A percentile compares a stretch with the other conserved stretches of the same genome.
phyloP scores from a whole-genome alignment of 2,329 filamentous ascomycete species.

The Stagonosporopsis rhizophila region DNA sequence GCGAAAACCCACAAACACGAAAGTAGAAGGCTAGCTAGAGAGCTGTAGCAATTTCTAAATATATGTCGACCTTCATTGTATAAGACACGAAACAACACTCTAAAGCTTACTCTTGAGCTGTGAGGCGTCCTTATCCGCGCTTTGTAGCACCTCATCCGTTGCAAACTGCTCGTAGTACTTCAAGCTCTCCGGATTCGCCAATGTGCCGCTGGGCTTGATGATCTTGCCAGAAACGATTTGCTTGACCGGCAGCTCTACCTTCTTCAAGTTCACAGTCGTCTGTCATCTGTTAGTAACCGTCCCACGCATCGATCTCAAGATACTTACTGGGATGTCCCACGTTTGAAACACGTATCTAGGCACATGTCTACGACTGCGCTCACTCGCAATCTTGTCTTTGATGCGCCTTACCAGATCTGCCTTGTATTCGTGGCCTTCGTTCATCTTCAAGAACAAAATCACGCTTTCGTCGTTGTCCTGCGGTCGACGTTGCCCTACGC shows the following conservation, averaged over 20 bases:
- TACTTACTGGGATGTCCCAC: conserved; percentile 77
- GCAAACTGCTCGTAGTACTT: conserved; percentile 83
- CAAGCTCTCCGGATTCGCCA: conserved; percentile 77
- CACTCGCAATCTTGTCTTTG: conserved; percentile 69
- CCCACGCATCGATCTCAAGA: neutral
- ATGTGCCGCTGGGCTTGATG: conserved; percentile 77
- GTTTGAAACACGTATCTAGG: conserved; percentile 82
- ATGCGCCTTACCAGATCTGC: conserved; percentile 58
- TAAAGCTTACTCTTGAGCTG: conserved; percentile 37
- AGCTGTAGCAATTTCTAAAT: too few species aligned
- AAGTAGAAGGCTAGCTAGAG: too few species aligned
- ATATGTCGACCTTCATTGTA: neutral
- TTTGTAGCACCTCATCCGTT: conserved; percentile 64
- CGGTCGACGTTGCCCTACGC: conserved; percentile 76
- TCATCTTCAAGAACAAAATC: conserved; percentile 67
- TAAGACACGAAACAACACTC: neutral
- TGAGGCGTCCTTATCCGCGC: conserved; percentile 14
- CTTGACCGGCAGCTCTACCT: conserved; percentile 84
- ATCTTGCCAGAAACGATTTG: conserved; percentile 79
- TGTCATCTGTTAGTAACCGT: conserved; percentile 42
- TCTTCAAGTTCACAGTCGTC: conserved; percentile 84
- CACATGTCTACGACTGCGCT: conserved; percentile 76
- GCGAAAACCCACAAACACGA: neutral
- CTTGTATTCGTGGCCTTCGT: conserved; percentile 55
- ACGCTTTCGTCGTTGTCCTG: conserved; percentile 65